Percentiles rank a stretch among this genome's conserved stretches.
These are phyloP conservation scores for Hanseniaspora hatyaiensis DNA, from an alignment of 805 yeast species.

Conservation along the genomic window DNA sequence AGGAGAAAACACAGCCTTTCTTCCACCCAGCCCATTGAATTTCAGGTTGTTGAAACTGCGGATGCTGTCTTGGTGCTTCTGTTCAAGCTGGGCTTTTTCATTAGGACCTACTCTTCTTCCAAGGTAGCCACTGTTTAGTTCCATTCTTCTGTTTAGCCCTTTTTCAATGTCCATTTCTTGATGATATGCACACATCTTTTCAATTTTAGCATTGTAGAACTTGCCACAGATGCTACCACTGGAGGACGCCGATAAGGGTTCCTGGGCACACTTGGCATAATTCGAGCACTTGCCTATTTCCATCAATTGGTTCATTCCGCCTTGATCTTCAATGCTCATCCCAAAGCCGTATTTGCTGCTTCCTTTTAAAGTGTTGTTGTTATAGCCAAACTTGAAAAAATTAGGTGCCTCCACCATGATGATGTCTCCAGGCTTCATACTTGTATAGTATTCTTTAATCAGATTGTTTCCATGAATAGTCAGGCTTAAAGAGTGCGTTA, in stretches of 20 bases:
- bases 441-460: constrained; percentile 4
- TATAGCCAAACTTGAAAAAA: not conserved
- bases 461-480: constrained; percentile 10
- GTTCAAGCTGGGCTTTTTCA: not conserved
- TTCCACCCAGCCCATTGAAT: too few relatives aligned
- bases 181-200: constrained; percentile 14
- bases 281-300: constrained; percentile 5
- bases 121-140: constrained; percentile 13
- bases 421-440: constrained; percentile 9
- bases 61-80: not conserved
- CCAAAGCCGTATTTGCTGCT: constrained; percentile 7
- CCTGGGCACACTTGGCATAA: constrained; percentile 4
- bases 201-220: not conserved
- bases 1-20: too few relatives aligned
- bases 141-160: constrained; percentile 13
- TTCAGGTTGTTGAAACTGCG: not conserved
- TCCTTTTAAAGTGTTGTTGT: too few relatives aligned
- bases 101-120: constrained; percentile 11
- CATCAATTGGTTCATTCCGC: constrained; percentile 10
- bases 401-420: constrained; percentile 10
- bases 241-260: too few relatives aligned
- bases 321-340: constrained; percentile 2
- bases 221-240: not conserved
- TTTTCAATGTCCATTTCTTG: constrained; percentile 6
- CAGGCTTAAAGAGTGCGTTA: not conserved